Base-by-base conservation (phyloP, 352 stramenopile genomes). In the Pythium aquatile region DNA sequence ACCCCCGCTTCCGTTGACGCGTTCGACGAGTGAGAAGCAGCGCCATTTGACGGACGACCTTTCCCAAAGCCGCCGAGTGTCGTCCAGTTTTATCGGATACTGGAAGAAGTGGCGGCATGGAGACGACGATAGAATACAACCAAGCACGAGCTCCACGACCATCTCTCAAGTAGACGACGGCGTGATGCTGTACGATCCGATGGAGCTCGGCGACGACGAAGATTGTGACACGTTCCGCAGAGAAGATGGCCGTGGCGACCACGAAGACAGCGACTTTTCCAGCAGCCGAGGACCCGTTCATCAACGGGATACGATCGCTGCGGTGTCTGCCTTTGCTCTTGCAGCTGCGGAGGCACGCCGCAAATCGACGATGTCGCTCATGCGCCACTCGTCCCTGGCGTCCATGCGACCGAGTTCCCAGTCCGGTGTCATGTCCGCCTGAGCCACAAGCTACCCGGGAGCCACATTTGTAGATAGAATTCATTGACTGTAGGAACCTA, bases 351-450 rank as follows among this genome's bases (percentile, higher is more conserved):
- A 85, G 53, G 79, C 76, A 57, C 74, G 79, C 30, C 73, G 79
- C 40, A 81, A 81, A 49, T 90, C 78, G 26, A 74, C 78, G 28
- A 66, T 74, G 49, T 88, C 79, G 44, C 75, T 90, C 5, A 73
- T 73, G 5, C 69, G 75, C 30, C 77, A 86, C 58, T 76, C 76
- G 39, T 72, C 78, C 14, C 26, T 32, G 6, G 5, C 20, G 29
- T 14, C 33, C 11, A 52, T 48, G 10, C 32, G 46, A 39, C 8
- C 37, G n/a, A 48, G 11, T 20, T 44, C 57, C 5, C 64, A 65
- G 40, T 69, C 70, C 26, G 75, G 40, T 30, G 53, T 64, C 44
- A 46, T 48, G 59, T 54, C 59, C 11, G 51, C 59, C 4, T 58
- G 48, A 57, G 14, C 26, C 2, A 8, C 4, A 8, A 33, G n/a